Conservation (phyloP, 2,329 filamentous ascomycete genomes). For the Colletotrichum acutatum region DNA sequence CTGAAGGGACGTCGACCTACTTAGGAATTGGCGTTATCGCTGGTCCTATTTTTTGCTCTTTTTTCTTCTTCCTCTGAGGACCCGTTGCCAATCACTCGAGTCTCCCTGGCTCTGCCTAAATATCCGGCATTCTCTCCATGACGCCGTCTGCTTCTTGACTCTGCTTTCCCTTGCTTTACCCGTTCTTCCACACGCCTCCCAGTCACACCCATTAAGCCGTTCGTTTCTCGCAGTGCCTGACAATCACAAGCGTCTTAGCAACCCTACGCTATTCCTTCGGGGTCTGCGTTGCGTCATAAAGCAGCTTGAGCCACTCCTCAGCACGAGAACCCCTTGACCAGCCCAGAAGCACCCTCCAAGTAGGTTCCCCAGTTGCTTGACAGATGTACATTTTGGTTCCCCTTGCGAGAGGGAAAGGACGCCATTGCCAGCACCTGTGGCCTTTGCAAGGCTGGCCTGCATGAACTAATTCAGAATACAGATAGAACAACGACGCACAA, state of each 20-base stretch:
- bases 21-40: constrained; percentile 29
- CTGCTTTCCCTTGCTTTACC: constrained; percentile 25
- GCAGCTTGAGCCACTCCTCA: constrained; percentile 20
- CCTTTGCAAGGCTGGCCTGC: constrained; percentile 33
- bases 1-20: constrained; percentile 22
- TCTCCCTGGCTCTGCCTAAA: constrained; percentile 34
- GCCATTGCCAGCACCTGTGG: constrained; percentile 17
- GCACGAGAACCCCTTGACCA: constrained; percentile 14
- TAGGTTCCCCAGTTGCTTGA: constrained; percentile 14
- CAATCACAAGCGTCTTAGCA: neutral
- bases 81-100: constrained; percentile 33
- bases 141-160: constrained; percentile 18
- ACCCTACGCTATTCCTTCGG: constrained; percentile 1
- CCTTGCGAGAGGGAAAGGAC: constrained; percentile 12
- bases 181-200: neutral
- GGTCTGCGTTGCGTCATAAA: constrained; percentile 27
- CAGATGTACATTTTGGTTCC: constrained; percentile 22
- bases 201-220: constrained; percentile 4
- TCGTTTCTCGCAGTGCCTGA: constrained; percentile 6
- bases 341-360: neutral
- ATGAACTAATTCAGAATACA: constrained; percentile 36
- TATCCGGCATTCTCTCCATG: constrained; percentile 32
- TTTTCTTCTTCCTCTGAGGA: constrained; percentile 10
- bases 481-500: constrained; percentile 11
- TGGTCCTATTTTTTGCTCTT: constrained; percentile 14